phyloP scores from a whole-genome alignment of 495 filamentous ascomycete species.

The Beverwykella pulmonaria region DNA sequence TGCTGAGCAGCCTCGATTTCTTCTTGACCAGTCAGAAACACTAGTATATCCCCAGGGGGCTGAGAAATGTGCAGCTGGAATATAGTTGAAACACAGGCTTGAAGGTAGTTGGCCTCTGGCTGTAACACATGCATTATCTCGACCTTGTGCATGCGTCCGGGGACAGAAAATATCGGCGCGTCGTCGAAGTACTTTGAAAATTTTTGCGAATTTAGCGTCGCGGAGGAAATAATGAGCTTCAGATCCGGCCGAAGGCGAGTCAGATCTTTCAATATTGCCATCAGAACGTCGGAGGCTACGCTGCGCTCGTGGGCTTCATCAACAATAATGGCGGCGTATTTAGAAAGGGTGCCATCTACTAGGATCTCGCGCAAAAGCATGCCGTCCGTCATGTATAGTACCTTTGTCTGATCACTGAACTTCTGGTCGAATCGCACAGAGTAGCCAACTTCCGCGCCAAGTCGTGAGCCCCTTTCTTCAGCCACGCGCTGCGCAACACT shows the following conservation, averaged over 20 bases:
- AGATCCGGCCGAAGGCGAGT: conserved; percentile 82
- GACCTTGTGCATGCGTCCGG: conserved; percentile 85
- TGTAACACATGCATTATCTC: conserved; percentile 64
- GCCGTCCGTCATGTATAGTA: conserved; percentile 99
- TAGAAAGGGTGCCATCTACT: conserved; percentile 80
- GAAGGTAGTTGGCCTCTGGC: conserved; percentile 93
- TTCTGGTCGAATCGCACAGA: conserved; percentile 94
- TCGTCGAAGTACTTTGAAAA: conserved; percentile 93
- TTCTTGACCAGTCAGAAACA: conserved; percentile 91
- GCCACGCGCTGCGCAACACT: conserved; percentile 92
- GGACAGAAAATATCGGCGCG: conserved; percentile 94
- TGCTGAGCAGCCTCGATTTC: conserved; percentile 87
- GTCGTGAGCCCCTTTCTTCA: conserved; percentile 87
- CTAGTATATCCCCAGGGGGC: conserved; percentile 78
- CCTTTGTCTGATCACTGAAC: conserved; percentile 72
- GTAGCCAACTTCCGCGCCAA: conserved; percentile 94
- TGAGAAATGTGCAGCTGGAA: conserved; percentile 96
- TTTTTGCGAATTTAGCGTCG: conserved; percentile 93
- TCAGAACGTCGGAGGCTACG: conserved; percentile 85
- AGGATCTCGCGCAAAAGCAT: conserved; percentile 93
- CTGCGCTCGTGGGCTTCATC: conserved; percentile 97
- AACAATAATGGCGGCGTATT: conserved; percentile 92
- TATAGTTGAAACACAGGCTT: conserved; percentile 86
- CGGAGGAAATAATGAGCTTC: conserved; percentile 90
- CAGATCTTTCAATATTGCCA: conserved; percentile 91